Evolutionary conservation across 805 yeast genomes (phyloP).

Genomic region (Dipodascus albidus): DNA sequence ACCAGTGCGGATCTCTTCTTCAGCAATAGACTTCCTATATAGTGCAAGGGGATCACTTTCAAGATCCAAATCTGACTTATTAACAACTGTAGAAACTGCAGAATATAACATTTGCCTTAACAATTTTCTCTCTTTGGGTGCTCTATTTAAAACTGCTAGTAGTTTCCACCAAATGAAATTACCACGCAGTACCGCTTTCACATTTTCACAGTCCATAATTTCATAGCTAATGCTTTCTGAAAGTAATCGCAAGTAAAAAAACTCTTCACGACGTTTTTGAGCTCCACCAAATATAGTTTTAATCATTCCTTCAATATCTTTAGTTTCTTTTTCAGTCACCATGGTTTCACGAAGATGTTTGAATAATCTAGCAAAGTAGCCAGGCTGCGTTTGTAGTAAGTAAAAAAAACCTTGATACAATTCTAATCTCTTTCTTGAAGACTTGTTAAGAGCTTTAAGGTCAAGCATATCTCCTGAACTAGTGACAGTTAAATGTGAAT

Average conservation of each 20-base stretch:
- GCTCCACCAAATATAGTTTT: slow-evolving; percentile 26
- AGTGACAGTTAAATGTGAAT: slow-evolving; percentile 6
- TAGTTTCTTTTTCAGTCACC: slow-evolving; percentile 24
- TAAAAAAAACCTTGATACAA: slow-evolving; percentile 70
- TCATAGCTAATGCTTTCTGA: slow-evolving; percentile 24
- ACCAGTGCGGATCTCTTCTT: slow-evolving; percentile 25
- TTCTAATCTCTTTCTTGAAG: slow-evolving; percentile 40
- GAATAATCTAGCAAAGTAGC: slow-evolving; percentile 51
- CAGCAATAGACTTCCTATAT: slow-evolving; percentile 19
- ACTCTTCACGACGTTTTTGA: slow-evolving; percentile 56
- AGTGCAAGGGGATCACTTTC: slow-evolving; percentile 66
- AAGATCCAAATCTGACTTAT: slow-evolving; percentile 35
- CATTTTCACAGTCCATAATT: slow-evolving; percentile 9
- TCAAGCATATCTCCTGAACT: slow-evolving; percentile 25
- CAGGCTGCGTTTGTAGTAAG: slow-evolving; percentile 72
- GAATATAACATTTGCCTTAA: slow-evolving; percentile 29
- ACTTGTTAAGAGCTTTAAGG: slow-evolving; percentile 27
- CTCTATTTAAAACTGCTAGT: slow-evolving; percentile 29
- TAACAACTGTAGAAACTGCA: slow-evolving; percentile 21
- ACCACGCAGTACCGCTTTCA: slow-evolving; percentile 17
- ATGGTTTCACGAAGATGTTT: slow-evolving; percentile 19
- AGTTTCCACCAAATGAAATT: slow-evolving; percentile 34
- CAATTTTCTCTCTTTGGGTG: slow-evolving; percentile 25
- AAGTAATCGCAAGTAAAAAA: slow-evolving; percentile 49
- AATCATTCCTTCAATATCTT: slow-evolving; percentile 22